Evolutionary conservation across 2,329 filamentous ascomycete genomes (phyloP), one percentile per base, ranked within the genome.

Genomic region (Blumeria hordei): DNA sequence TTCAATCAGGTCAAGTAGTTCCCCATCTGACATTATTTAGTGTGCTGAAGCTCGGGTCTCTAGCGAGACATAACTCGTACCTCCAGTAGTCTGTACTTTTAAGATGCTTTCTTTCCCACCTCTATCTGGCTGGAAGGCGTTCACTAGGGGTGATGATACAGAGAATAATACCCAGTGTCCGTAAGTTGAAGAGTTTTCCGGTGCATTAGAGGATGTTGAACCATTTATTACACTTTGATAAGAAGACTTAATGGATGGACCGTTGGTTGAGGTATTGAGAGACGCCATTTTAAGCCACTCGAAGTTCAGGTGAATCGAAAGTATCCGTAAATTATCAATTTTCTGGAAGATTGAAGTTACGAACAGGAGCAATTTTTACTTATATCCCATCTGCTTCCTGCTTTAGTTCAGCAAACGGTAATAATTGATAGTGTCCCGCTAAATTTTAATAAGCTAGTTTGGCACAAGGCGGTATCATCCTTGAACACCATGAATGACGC

Each of bases 101-200:
- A 98, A 72, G 1, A 95, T 78, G 68, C 90, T 96, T 70, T 96
- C 90, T 71, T 95, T 96, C 60, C 79, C 74, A 41, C 78, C 82
- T 56, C 78, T 75, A 66, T 92, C 85, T 59, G 75, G 72, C 69
- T 94, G 87, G 68, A 98, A 98, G 57, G 88, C 88, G 71, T 84
- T 96, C 66, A 87, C 76, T 43, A 98, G 77, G 55, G 92, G 92
- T 57, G 90, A 85, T 67, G 92, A 85, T 43, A 98, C 92, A 7
- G 85, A 85, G 71, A 93, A 94, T 58, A 98, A 73, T 18, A 87
- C 90, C 92, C 92, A 98, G 72, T 90, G 85, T 59, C 78, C 88
- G 65, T 85, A 85, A 51, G 88, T 94, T 41, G 85, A 76, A 51
- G 88, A 94, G 65, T 73, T 74, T 9, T 76, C 72, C 56, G 75